Conservation (phyloP, 2,329 filamentous ascomycete species). For the Colletotrichum sp. region DNA sequence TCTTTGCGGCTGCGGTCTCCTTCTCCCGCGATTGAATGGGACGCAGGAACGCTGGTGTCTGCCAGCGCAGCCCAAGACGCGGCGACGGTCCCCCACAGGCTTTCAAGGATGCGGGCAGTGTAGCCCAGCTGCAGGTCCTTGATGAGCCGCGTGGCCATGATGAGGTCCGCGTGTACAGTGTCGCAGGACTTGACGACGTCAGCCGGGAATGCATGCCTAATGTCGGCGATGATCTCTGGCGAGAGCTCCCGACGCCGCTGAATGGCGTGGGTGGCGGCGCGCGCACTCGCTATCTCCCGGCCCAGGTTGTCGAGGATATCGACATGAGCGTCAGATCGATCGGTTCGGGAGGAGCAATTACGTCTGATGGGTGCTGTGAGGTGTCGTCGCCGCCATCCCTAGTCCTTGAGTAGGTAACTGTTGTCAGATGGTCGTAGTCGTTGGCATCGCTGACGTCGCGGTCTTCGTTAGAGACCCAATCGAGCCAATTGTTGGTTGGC, state of each 20-base stretch:
- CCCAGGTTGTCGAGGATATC: neutral
- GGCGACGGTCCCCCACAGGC: neutral
- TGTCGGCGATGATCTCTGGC: neutral
- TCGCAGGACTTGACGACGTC: neutral
- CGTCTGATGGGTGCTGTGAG: neutral
- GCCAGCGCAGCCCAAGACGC: neutral
- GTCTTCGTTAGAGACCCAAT: neutral
- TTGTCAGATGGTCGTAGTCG: neutral
- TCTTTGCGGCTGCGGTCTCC: neutral
- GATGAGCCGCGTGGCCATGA: neutral
- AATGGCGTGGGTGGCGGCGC: neutral
- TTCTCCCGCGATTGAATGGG: no score
- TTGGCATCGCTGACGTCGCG: neutral
- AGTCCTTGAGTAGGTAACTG: neutral
- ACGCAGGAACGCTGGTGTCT: neutral
- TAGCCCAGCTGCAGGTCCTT: neutral
- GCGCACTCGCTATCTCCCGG: neutral
- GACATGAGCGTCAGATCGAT: neutral
- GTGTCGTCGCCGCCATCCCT: neutral
- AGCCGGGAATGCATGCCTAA: neutral
- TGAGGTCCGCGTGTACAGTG: neutral
- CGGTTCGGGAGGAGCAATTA: neutral
- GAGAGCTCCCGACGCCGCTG: neutral
- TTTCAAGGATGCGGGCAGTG: neutral
- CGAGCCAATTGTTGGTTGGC: neutral